Conservation (phyloP, 1,284 basidiomycete species). For the Mycena sp. region DNA sequence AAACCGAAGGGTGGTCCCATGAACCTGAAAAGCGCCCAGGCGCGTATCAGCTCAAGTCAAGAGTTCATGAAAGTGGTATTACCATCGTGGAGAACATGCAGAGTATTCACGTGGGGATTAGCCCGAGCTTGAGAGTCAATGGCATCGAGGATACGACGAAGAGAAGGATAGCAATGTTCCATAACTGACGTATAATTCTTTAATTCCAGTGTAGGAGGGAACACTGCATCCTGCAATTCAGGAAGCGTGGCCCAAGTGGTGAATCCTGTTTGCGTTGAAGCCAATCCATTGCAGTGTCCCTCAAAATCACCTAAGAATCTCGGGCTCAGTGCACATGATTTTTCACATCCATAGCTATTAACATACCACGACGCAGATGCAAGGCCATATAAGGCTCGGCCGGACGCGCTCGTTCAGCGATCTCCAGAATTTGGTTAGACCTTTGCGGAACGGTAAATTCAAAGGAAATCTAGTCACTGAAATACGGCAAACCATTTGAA, state of each 20-base stretch:
- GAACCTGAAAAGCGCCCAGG: constrained; percentile 29
- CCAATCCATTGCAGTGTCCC: constrained; percentile 51
- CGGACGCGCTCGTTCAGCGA: constrained; percentile 48
- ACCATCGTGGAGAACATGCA: constrained; percentile 58
- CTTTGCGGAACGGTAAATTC: background rate
- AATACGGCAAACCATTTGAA: constrained; percentile 53
- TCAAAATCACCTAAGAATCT: constrained; percentile 52
- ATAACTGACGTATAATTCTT: constrained; percentile 49
- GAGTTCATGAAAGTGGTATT: constrained; percentile 20
- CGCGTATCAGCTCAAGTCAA: background rate
- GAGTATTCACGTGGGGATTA: constrained; percentile 49
- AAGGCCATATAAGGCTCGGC: constrained; percentile 53
- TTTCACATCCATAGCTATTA: background rate
- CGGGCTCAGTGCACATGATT: background rate
- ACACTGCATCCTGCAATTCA: constrained; percentile 43
- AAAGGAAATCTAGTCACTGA: constrained; percentile 34
- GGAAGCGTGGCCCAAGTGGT: constrained; percentile 61
- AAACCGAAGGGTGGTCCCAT: constrained; percentile 56
- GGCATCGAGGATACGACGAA: constrained; percentile 52
- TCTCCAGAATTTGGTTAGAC: constrained; percentile 31
- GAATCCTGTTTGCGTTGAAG: constrained; percentile 48
- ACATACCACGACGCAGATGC: constrained; percentile 54
- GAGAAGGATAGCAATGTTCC: constrained; percentile 55
- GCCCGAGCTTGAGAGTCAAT: constrained; percentile 48
- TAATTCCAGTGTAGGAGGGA: constrained; percentile 49